These are phyloP conservation scores for Diaporthe sp. DNA, from an alignment of 2,329 filamentous ascomycete genomes.

Conservation along the genomic window DNA sequence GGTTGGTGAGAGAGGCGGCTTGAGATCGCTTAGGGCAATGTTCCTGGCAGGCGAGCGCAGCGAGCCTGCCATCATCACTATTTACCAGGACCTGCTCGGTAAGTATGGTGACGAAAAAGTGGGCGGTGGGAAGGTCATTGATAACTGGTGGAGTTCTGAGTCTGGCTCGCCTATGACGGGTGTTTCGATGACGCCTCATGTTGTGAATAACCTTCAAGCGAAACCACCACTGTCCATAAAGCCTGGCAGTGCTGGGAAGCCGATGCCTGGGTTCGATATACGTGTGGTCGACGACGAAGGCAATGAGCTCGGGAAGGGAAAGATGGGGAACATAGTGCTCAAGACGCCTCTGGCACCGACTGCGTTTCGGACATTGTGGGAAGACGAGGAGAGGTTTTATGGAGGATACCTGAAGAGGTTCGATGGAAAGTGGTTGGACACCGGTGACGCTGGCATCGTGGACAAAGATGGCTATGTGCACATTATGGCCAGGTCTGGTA, in stretches of 20 bases:
- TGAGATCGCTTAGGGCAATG: constrained; percentile 79
- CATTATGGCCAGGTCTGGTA: constrained; percentile 68
- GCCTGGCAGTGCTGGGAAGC: constrained; percentile 89
- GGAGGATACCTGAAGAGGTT: constrained; percentile 88
- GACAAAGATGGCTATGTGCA: constrained; percentile 78
- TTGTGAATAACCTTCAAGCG: constrained; percentile 52
- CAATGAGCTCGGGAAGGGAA: constrained; percentile 75
- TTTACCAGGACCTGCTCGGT: constrained; percentile 81
- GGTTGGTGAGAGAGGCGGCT: constrained; percentile 75
- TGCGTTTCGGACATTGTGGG: constrained; percentile 87
- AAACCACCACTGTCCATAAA: constrained; percentile 73
- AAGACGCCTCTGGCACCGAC: constrained; percentile 86
- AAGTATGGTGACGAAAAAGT: constrained; percentile 69
- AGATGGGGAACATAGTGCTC: constrained; percentile 93
- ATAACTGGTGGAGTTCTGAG: constrained; percentile 74
- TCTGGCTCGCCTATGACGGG: constrained; percentile 71
- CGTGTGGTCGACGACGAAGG: constrained; percentile 86
- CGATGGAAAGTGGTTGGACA: constrained; percentile 86
- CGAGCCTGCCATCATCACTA: constrained; percentile 85
- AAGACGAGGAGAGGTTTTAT: constrained; percentile 88
- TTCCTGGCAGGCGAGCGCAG: constrained; percentile 92
- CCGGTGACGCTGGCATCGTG: constrained; percentile 89
- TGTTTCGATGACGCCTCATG: constrained; percentile 67
- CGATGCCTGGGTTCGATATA: constrained; percentile 93
- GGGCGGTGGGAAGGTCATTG: constrained; percentile 69